Percentiles rank a stretch among this genome's conserved stretches.
These are phyloP conservation scores for Salix brachista DNA, from an alignment of 345 rosid genomes.

Conservation along the genomic window DNA sequence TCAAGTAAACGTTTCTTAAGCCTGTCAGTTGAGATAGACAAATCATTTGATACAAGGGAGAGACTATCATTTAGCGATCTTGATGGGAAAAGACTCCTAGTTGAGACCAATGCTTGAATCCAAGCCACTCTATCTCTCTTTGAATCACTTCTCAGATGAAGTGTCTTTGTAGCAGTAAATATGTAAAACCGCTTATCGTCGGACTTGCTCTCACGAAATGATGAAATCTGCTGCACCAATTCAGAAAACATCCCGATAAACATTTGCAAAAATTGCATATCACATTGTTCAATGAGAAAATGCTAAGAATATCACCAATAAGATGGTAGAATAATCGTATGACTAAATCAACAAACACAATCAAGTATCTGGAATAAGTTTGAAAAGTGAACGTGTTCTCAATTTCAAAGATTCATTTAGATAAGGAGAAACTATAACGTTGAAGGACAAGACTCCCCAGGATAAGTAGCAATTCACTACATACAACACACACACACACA, in stretches of 20 bases:
- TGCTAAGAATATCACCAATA: neutral
- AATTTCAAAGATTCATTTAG: neutral
- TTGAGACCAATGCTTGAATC: slow-evolving; percentile 82
- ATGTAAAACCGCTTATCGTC: slow-evolving; percentile 87
- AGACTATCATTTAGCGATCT: slow-evolving; percentile 57
- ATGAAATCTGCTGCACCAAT: slow-evolving; percentile 67
- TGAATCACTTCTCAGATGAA: slow-evolving; percentile 86
- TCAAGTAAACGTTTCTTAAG: slow-evolving; percentile 64
- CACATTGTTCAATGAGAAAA: neutral
- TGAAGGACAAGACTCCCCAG: neutral
- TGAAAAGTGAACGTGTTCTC: neutral
- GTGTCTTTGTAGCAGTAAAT: slow-evolving; percentile 94
- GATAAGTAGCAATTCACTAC: neutral
- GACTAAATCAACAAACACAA: neutral
- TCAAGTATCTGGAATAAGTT: neutral
- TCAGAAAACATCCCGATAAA: slow-evolving; percentile 14
- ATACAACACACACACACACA: too few relatives aligned
- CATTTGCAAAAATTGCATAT: slow-evolving; percentile 3
- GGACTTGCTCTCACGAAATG: slow-evolving; percentile 96
- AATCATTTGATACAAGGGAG: slow-evolving; percentile 52
- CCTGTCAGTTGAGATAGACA: slow-evolving; percentile 70
- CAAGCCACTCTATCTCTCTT: slow-evolving; percentile 77
- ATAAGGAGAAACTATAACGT: neutral
- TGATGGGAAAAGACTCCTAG: slow-evolving; percentile 57
- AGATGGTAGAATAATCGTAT: neutral